These are phyloP conservation scores for Pinus albicaulis DNA, from an alignment of 75 land plant species.

Conservation along the genomic window DNA sequence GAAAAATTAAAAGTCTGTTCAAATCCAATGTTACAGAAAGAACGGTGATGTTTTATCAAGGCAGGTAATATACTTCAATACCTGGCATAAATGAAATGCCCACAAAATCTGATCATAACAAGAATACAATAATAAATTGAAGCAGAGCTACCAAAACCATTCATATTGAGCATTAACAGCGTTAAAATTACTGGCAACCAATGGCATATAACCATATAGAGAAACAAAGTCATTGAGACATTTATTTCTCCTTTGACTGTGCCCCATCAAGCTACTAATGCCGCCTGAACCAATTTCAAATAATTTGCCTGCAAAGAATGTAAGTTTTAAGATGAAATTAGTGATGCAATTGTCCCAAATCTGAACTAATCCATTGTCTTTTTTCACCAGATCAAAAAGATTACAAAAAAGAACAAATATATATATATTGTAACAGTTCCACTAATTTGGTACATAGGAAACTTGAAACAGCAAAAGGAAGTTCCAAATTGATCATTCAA, in stretches of 20 bases:
- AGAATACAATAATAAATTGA: not conserved
- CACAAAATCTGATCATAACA: not conserved
- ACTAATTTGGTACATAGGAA: not conserved
- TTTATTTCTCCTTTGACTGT: conserved; percentile 52
- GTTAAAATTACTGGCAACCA: conserved; percentile 72
- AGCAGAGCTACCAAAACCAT: conserved; percentile 79
- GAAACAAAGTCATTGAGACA: conserved; percentile 71
- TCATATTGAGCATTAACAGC: conserved; percentile 56
- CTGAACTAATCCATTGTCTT: not conserved
- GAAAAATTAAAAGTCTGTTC: not conserved
- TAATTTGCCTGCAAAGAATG: conserved; percentile 56
- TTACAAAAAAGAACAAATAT: not conserved
- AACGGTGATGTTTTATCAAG: not conserved
- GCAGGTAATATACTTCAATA: not conserved
- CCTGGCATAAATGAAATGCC: not conserved
- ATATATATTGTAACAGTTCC: not conserved
- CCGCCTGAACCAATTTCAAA: conserved; percentile 93
- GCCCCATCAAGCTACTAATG: conserved; percentile 91
- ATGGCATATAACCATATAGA: conserved; percentile 72
- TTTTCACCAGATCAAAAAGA: not conserved
- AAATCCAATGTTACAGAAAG: not conserved
- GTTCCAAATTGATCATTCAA: not conserved
- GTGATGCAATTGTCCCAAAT: not conserved
- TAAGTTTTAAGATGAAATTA: not conserved
- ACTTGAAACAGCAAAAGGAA: not conserved